phyloP scores from a whole-genome alignment of 1,284 basidiomycete species.

The Marasmius sp. region DNA sequence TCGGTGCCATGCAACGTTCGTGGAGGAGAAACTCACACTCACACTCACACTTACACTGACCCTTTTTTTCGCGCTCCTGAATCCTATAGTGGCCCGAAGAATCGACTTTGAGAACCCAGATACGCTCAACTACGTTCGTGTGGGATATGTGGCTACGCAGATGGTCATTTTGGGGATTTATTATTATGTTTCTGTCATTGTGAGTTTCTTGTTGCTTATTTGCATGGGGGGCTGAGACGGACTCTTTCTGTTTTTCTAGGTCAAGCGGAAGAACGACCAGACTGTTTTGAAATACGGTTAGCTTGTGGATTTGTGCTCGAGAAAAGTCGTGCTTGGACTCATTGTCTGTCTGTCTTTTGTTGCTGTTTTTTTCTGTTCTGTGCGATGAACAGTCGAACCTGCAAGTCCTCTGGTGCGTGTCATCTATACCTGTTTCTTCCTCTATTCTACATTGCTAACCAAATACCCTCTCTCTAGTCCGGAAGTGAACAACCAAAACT shows the following conservation, averaged over 20 bases:
- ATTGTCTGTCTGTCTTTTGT: background rate
- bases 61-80: conserved; percentile 1
- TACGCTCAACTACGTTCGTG: conserved; percentile 80
- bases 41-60: conserved; percentile 14
- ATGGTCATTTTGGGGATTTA: conserved; percentile 69
- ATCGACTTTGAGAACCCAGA: conserved; percentile 91
- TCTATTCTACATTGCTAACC: background rate
- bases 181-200: conserved; percentile 73
- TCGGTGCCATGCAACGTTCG: conserved; percentile 87
- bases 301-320: background rate
- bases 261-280: conserved; percentile 94
- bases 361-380: conserved; percentile 4
- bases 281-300: conserved; percentile 92
- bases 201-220: conserved; percentile 29
- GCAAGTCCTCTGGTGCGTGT: conserved; percentile 57
- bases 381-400: conserved; percentile 50
- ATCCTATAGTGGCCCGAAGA: conserved; percentile 80
- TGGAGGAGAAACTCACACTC: conserved; percentile 17
- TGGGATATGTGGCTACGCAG: conserved; percentile 81
- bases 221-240: conserved; percentile 2
- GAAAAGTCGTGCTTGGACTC: conserved; percentile 22
- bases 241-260: conserved; percentile 40
- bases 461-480: conserved; percentile 45
- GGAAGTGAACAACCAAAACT: conserved; percentile 71
- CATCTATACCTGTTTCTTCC: conserved; percentile 4